These are phyloP conservation scores for Xylariaceae sp. DNA, from an alignment of 2,329 filamentous ascomycete genomes.

Conservation along the genomic window DNA sequence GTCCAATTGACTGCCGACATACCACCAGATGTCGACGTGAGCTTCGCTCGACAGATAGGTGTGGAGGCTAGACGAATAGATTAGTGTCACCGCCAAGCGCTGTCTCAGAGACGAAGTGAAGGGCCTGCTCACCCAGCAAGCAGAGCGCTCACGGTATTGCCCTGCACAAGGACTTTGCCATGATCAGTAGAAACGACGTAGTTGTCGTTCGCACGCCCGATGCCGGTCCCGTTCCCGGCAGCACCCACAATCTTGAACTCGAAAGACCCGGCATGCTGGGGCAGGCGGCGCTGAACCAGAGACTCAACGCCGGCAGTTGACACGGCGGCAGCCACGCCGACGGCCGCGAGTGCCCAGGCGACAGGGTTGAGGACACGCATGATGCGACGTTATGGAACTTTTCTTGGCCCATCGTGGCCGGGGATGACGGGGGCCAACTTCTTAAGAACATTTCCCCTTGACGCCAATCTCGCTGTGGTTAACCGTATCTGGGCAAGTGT, in stretches of 20 bases:
- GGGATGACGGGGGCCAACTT: neutral
- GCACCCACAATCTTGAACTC: conserved; percentile 12
- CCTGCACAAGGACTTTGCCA: conserved; percentile 18
- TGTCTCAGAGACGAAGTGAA: neutral
- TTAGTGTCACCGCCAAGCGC: neutral
- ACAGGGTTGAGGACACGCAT: conserved; percentile 15
- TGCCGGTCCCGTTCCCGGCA: neutral
- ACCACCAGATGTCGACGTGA: conserved; percentile 23
- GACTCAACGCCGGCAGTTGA: conserved; percentile 17
- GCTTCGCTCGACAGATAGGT: conserved; percentile 17
- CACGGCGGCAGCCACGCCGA: conserved; percentile 5
- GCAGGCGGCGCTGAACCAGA: conserved; percentile 18
- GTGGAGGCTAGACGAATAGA: conserved; percentile 11
- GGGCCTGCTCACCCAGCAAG: conserved; percentile 13
- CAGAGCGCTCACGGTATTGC: conserved; percentile 16
- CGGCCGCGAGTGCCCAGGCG: conserved; percentile 11
- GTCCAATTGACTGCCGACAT: conserved; percentile 18
- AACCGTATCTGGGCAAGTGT: too few relatives aligned
- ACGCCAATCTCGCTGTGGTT: neutral
- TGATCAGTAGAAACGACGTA: conserved; percentile 13
- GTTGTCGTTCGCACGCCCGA: conserved; percentile 15
- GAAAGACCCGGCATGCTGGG: conserved; percentile 14
- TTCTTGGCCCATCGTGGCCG: neutral
- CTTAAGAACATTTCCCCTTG: neutral
- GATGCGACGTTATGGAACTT: neutral